Evolutionary conservation across 352 stramenopile species (phyloP), one percentile per base, ranked within the genome.

Genomic region (Phytophthora fragariae): DNA sequence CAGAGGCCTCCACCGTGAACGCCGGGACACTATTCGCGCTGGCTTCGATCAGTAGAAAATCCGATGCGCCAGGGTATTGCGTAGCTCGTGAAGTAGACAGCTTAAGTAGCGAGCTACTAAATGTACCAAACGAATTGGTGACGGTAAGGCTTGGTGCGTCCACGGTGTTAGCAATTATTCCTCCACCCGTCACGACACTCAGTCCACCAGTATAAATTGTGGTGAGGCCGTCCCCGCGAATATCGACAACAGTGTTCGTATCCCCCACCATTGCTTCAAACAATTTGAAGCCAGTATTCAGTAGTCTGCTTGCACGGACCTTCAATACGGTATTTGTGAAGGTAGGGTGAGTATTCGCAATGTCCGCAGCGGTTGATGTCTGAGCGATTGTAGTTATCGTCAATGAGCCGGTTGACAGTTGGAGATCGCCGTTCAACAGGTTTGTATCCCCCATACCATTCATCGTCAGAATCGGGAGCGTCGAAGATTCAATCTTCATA

Each of bases 381-480:
- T 64, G 44, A 7, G 53, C 65, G 19, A 58, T 72, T 9, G 66
- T 82, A 11, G 72, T 78, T 50, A 90, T 82, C 14, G 73, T 82
- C 46, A 91, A 65, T 9, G 84, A 83, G 4, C 85, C 85, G 2
- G 75, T 85, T n/a, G 82, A 81, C 4, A 93, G 73, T 29, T 81
- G 61, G 27, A 93, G 64, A 61, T 91, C 75, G 9, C 85, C 85
- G 37, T 79, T 57, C 24, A 84, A 57, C 14, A 90, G 61, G 2
- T 85, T 81, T 1, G 82, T 90, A 60, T 91, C 73, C 2, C 85
- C 85, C 31, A 69, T 66, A 3, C 78, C 85, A 41, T 87, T 60
- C 85, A 92, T 91, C 0, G 80, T 86, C 39, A 92, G 68, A 11
- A 92, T 78, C 9, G 57, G 47, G 21, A 72, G 46, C n/a, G 82